Evolutionary conservation across 805 yeast species (phyloP), one percentile per base, ranked within the genome.

Genomic region (Saccharomycopsis oosterbeekiorum): DNA sequence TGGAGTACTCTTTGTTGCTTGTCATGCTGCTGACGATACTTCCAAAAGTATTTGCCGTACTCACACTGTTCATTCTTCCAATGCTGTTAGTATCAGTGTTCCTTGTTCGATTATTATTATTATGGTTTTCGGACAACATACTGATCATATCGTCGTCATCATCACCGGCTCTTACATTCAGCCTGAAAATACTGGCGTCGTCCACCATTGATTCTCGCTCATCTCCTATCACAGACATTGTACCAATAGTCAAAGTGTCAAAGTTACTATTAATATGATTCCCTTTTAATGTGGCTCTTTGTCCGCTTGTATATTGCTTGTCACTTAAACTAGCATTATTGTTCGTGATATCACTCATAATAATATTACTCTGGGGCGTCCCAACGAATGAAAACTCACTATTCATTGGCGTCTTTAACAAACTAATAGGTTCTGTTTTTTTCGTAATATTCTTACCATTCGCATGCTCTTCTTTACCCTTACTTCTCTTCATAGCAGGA

Each of bases 401-500:
- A 14, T 26, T 9, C 34, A 47, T 21, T 10, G 53, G 53, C 1
- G 53, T 47, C 34, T 47, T 24, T 26, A 47, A 21, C 10, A 47
- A 47, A 21, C n/a, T 47, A 8, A 37, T 14, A 37, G 41, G 12
- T 37, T 37, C 41, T 37, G 34, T 3, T 29, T 29, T 29, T 4
- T 29, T 29, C 6, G 34, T 6, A 6, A 29, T 29, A 29, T 37
- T 37, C 41, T 14, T 14, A 37, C 41, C 12, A 10, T 37, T 14
- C 15, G 11, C 41, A 37, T 14, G 41, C 41, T 37, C 41, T 2
- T 37, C 15, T 10, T 37, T 14, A 10, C 12, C 5, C 4, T 14
- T 14, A 11, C 41, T 12, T 37, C 51, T 11, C 39, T 47, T 47
- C 98, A 29, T 29, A 29, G 34, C 34, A 4, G 34, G 34, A 29